Evolutionary conservation across 768 basidiomycete genomes (phyloP), one percentile per base, ranked within the genome.

Genomic region (Sistotremastrum suecicum): DNA sequence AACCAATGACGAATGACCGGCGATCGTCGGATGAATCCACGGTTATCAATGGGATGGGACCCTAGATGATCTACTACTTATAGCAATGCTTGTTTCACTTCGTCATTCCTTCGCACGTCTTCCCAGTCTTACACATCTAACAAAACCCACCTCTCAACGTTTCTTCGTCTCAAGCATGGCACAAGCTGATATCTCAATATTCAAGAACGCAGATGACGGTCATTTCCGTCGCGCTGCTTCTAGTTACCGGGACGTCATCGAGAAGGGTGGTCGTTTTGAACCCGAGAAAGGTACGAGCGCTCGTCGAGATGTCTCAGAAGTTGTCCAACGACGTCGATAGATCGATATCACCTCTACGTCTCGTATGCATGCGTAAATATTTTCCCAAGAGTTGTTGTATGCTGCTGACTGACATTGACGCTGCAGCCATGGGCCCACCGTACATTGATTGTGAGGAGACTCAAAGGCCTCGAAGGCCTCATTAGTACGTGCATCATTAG

Each of bases 311-410:
- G 37, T 41, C 38, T 41, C 29, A 6, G 34, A 11, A 30, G 2
- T 12, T 42, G 8, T 42, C 30, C 35, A 8, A 29, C n/a, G 39
- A 7, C 34, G 29, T 44, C 43, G 39, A 29, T 53, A 89, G 89
- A 78, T 49, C 80, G 92, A 39, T 97, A 97, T 60, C 85, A 86
- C 53, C 84, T 94, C 53, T 94, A 87, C 55, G 85, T 95, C 48
- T 84, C 83, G 3, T 77, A 79, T 51, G 78, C 83, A 2, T 97
- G 90, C 90, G 84, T 87, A 51, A 59, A 81, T 55, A 53, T 39
- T n/a, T 34, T 30, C 3, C 1, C 12, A 7, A 6, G 8, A 29
- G 39, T 32, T 30, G 11, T 9, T 31, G 44, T 36, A 11, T 34
- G 35, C n/a, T 34, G 20, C 42, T 38, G 5, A 7, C 20, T 32